Evolutionary conservation across 305 asterid species (phyloP), one percentile per base, ranked within the genome.

Genomic region (Fraxinus ornus): DNA sequence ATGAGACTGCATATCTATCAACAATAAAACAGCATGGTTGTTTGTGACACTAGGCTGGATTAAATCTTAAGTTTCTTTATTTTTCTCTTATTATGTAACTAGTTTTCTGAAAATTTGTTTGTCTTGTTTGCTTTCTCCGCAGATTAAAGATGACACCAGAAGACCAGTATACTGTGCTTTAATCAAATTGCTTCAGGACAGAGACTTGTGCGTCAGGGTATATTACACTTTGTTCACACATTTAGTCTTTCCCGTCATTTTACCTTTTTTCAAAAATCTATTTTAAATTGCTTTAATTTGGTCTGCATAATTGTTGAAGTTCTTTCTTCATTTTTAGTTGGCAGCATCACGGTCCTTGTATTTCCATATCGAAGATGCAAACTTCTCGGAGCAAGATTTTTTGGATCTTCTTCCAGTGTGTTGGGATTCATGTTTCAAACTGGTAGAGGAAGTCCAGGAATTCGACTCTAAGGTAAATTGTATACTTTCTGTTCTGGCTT

Each of bases 151-250:
- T 80, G 98, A 94, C 83, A 93, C 95, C 76, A 94, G 93, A 87
- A 86, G 95, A 83, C 92, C 94, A 47, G 99, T 97, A 35, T 97
- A 94, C 86, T 94, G 98, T 83, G 95, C 98, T 86, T 86, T 97
- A 86, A 88, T 94, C 88, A 91, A 90, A 89, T 88, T 97, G 91
- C 97, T 97, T 88, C 98, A 91, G 92, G 92, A 90, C 84, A 85
- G 86, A 82, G 99, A 97, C 87, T 88, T 97, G 86, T 97, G 98
- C 82, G 98, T 97, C 83, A 85, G 94, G 97, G 98, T 96, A 94
- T 75, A 90, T 41, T 82, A 49, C 80, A 75, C 79, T 79, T 80
- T 83, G 64, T 81, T 33, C 77, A 73, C 37, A 36, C 49, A 24
- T 73, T 7, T 35, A n/a, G 49, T 35, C 77, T 72, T 72, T 55